phyloP scores from a whole-genome alignment of 1,284 basidiomycete species.

The Anthracocystis setariae region DNA sequence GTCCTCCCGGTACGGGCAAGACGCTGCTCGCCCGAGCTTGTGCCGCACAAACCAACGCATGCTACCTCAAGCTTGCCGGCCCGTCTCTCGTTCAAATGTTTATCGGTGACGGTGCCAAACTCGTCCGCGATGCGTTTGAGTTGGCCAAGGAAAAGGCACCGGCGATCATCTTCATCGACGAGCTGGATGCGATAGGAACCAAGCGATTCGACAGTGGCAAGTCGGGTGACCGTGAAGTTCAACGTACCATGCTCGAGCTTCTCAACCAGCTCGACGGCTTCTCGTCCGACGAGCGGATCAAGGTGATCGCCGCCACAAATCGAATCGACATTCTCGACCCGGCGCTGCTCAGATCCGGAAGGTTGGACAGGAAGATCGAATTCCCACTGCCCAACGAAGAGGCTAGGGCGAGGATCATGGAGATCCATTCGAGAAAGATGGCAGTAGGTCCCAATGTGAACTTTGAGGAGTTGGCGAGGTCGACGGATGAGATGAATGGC shows the following conservation, averaged over 20 bases:
- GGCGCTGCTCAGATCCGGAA: conserved; percentile 78
- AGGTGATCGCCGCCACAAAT: conserved; percentile 99
- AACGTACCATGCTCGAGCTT: conserved; percentile 98
- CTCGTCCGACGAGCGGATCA: conserved; percentile 94
- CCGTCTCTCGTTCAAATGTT: conserved; percentile 85
- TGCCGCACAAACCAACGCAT: conserved; percentile 82
- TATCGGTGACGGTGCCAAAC: conserved; percentile 96
- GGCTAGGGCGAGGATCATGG: conserved; percentile 78
- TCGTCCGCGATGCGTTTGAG: conserved; percentile 95
- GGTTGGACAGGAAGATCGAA: conserved; percentile 82
- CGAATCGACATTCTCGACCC: conserved; percentile 96
- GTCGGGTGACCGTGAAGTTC: conserved; percentile 97
- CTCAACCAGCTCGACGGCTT: conserved; percentile 86
- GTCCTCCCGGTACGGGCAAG: conserved; percentile 90
- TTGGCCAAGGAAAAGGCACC: conserved; percentile 97
- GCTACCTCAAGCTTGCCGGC: conserved; percentile 81
- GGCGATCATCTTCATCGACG: conserved; percentile 99
- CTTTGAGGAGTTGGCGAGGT: conserved; percentile 79
- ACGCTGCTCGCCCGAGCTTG: conserved; percentile 93
- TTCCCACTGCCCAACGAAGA: conserved; percentile 82
- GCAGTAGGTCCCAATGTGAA: conserved; percentile 78
- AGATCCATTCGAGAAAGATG: conserved; percentile 94
- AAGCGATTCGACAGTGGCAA: conserved; percentile 99
- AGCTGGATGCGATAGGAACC: conserved; percentile 97
- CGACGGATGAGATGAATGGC: conserved; percentile 82